A percentile compares a stretch with the other conserved stretches of the same genome.
These are phyloP conservation scores for Solanum corneliomulleri DNA, from an alignment of 257 asterid species.

Conservation along the genomic window DNA sequence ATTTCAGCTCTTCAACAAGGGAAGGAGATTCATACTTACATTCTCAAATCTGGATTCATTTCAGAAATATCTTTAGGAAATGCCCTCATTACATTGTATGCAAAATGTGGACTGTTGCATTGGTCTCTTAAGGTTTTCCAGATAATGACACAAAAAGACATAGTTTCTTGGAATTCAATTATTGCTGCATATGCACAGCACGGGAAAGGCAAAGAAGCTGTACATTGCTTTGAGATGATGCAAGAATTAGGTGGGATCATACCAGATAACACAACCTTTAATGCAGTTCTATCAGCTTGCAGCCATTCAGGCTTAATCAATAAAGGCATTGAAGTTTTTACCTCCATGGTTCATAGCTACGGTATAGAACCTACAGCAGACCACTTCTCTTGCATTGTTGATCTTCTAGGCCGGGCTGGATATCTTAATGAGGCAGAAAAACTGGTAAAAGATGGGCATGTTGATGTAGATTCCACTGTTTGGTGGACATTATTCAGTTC, in stretches of 20 bases:
- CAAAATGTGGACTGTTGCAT: conserved; percentile 46
- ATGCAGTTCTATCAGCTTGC: conserved; percentile 79
- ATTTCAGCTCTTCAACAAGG: conserved; percentile 47
- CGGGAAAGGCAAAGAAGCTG: conserved; percentile 60
- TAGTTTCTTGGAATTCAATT: conserved; percentile 67
- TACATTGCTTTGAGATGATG: conserved; percentile 55
- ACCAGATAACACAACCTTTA: conserved; percentile 76
- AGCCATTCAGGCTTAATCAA: conserved; percentile 71
- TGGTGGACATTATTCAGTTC: conserved; percentile 81
- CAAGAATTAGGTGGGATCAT: conserved; percentile 9
- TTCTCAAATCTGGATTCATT: conserved; percentile 34
- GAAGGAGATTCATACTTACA: conserved; percentile 48
- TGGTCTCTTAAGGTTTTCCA: conserved; percentile 50
- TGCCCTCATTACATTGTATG: conserved; percentile 56
- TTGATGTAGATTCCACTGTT: conserved; percentile 35
- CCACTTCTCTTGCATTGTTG: conserved; percentile 70
- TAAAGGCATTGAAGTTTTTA: conserved; percentile 52
- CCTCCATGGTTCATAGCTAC: conserved; percentile 33
- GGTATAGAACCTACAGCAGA: conserved; percentile 42
- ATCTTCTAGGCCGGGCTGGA: conserved; percentile 69
- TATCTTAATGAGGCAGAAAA: conserved; percentile 54
- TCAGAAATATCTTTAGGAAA: conserved; percentile 48
- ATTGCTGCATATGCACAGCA: conserved; percentile 68
- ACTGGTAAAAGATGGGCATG: conserved; percentile 22
- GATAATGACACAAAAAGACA: conserved; percentile 37